Evolutionary conservation across 2,329 filamentous ascomycete genomes (phyloP).

Genomic region (Aspergillus pseudoterreus): DNA sequence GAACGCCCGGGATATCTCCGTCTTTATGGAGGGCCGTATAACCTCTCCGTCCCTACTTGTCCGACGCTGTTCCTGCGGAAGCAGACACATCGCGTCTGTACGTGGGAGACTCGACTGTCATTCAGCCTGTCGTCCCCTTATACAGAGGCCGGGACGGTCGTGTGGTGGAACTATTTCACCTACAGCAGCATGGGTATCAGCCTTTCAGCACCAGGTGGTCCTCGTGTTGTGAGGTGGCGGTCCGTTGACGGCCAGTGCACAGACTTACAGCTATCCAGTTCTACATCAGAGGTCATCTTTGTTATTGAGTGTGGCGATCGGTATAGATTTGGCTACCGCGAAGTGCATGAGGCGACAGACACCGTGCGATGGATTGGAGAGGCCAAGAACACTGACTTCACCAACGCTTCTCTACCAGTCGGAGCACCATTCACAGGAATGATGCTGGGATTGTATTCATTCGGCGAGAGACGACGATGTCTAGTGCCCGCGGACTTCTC

Average conservation of each 20-base stretch:
- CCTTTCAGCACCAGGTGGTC: constrained; percentile 10
- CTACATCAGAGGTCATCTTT: constrained; percentile 20
- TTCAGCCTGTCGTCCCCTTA: constrained; percentile 44
- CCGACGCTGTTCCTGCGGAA: constrained; percentile 55
- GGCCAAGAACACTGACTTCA: constrained; percentile 32
- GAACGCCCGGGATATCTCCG: constrained; percentile 45
- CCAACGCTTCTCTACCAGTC: constrained; percentile 30
- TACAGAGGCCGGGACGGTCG: constrained; percentile 51
- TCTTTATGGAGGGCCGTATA: constrained; percentile 52
- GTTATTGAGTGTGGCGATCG: constrained; percentile 27
- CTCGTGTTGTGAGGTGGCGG: constrained; percentile 24
- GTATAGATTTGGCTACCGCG: constrained; percentile 28
- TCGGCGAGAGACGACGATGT: constrained; percentile 39
- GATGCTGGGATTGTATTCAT: constrained; percentile 47
- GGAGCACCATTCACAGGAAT: constrained; percentile 44
- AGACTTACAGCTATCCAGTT: constrained; percentile 9
- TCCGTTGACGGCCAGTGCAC: constrained; percentile 16
- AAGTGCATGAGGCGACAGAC: constrained; percentile 4
- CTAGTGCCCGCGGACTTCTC: constrained; percentile 42
- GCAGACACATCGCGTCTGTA: constrained; percentile 45
- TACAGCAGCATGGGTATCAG: constrained; percentile 43
- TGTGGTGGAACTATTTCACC: constrained; percentile 54
- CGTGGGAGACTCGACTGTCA: constrained; percentile 42
- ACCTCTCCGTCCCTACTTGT: constrained; percentile 48
- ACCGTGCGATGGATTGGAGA: constrained; percentile 23